Base-by-base conservation (phyloP, 371 early-diverging fungal genomes). In the Choanephora cucurbitarum region DNA sequence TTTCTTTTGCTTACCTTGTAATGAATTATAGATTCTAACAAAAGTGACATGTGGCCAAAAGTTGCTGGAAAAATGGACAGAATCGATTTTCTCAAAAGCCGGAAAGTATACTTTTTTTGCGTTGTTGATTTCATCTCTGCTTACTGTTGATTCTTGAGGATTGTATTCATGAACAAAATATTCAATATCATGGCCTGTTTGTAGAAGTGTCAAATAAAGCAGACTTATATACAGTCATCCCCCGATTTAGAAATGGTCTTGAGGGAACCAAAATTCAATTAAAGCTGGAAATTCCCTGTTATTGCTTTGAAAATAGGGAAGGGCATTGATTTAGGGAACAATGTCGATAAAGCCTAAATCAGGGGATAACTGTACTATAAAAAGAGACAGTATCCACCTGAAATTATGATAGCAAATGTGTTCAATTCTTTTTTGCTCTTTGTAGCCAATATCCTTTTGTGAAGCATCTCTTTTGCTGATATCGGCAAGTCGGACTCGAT, bases 381-480 rank as follows among this genome's bases (percentile, higher is more conserved):
- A 32, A 6, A 32, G 10, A 32, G 5, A 40, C 41, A 55, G 49
- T 17, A 55, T 55, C 48, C 42, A 55, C 49, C 48, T 55, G 55
- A 23, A 41, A 55, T 47, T 40, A 55, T 55, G 13, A 53, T 32
- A 28, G 54, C 54, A 53, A 53, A 53, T 4, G 54, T 53, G 32
- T 6, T 32, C 14, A 57, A 34, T 44, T 50, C 50, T 51, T 58
- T 58, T 52, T 41, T 41, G 32, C 48, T 52, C 49, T 58, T 58
- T 52, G 59, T 48, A 52, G 52, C 46, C 31, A 52, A 58, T 39
- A 52, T 19, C 47, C 59, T 45, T 52, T 47, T 58, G 33, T 58
- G 59, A 32, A 58, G 52, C 59, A 58, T 52, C 32, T 58, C n/a
- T 58, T 47, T 58, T 58, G 53, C 59, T 58, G 47, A 58, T 58